Base-by-base conservation (phyloP, 371 early-diverging fungal species). In the Chytridiales sp. region DNA sequence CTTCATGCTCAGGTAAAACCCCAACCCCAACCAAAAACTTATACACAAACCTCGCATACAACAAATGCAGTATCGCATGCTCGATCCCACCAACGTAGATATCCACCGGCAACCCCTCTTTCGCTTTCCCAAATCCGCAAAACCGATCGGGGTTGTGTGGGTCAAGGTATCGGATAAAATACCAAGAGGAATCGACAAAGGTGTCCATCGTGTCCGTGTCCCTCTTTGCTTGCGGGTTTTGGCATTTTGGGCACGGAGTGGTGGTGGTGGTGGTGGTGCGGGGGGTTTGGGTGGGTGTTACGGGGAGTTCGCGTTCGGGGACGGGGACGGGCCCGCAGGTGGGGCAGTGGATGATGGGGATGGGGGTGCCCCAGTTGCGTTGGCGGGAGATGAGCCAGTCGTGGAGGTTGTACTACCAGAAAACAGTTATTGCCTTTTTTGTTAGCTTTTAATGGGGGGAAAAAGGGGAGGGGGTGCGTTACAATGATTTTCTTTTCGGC, bases 351-450 rank as follows among this genome's bases (percentile, higher is more conserved):
- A 96, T 79, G 22, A 99, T 83, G 2, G 99, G 99, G 38, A 99
- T 93, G 15, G 99, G 99, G 0, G 99, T 95, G 9, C 99, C 99
- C 99, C 99, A 99, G 67, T 93, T 95, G 30, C 99, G 84, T 74
- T 99, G 99, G 44, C 99, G 84, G 0, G 97, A 97, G 11, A 99
- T 72, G 0, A 98, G 79, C 99, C 99, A 99, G 75, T 99, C 99
- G 43, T 92, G 85, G 34, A 96, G 74, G 0, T 88, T 84, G 66
- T 85, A 96, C 78, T 67, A 32, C 34, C 2, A 39, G 17, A 51
- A 35, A 3, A 21, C 17, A 35, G 15, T 48, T 27, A 29, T 31
- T 30, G 13, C 15, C 49, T 19, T 13, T 38, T 38, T 38, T n/a
- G n/a, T n/a, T n/a, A n/a, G n/a, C n/a, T n/a, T n/a, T n/a, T n/a